These are phyloP conservation scores for Paramecium sonneborni DNA, from an alignment of 73 alveolate genomes.

Conservation along the genomic window DNA sequence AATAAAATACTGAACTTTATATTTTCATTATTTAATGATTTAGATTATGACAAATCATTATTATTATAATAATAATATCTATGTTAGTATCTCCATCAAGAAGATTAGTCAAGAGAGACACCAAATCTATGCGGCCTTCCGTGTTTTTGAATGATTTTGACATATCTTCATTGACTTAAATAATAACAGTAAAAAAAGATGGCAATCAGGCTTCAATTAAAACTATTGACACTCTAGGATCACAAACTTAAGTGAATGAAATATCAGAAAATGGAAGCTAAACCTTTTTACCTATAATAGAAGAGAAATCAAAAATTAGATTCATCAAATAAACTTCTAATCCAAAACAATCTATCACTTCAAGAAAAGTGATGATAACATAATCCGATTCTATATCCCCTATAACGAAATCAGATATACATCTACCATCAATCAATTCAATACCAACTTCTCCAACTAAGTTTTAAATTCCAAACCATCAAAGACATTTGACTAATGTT, in stretches of 20 bases:
- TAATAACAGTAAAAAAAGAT: not conserved
- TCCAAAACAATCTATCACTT: not conserved
- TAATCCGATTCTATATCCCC: not conserved
- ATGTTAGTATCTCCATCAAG: not conserved
- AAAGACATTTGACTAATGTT: not conserved
- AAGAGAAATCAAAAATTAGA: not conserved
- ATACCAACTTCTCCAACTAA: not conserved
- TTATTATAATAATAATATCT: not conserved
- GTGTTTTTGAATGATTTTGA: not conserved
- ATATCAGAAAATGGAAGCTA: not conserved
- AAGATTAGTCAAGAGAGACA: not conserved
- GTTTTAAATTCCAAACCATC: not conserved
- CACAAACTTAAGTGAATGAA: not conserved
- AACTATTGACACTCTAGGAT: not conserved
- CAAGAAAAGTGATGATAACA: not conserved
- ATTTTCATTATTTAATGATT: not conserved
- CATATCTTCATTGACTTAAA: not conserved
- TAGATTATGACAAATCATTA: not conserved
- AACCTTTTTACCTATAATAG: not conserved
- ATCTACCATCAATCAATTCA: not conserved
- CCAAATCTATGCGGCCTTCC: conserved; percentile 19
- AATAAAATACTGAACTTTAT: conserved; percentile 8
- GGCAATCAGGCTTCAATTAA: not conserved
- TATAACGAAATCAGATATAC: not conserved
- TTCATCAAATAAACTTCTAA: not conserved